A percentile compares a stretch with the other conserved stretches of the same genome.
Conservation (phyloP, 805 yeast species). For the Komagataella populi region DNA sequence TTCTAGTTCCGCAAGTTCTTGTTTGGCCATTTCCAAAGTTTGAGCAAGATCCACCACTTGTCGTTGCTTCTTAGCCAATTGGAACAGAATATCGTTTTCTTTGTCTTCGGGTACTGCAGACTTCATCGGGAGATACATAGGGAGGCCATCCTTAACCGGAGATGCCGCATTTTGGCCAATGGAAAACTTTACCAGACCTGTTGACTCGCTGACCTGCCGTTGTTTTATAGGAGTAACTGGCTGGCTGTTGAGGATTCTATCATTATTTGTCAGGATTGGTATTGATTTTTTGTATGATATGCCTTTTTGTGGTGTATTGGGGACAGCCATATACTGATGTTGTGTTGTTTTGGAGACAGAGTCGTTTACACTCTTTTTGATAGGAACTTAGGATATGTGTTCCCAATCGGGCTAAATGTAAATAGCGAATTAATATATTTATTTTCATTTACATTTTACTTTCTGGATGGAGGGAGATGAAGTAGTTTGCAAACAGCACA, state of each 20-base stretch:
- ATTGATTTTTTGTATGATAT: neutral
- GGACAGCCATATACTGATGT: neutral
- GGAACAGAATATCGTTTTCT: neutral
- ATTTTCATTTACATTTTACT: neutral
- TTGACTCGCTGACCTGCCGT: conserved; percentile 32
- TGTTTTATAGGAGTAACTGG: conserved; percentile 10
- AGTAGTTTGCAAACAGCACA: neutral
- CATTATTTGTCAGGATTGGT: neutral
- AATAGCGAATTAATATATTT: neutral
- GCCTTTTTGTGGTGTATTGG: neutral
- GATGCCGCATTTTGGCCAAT: conserved; percentile 7
- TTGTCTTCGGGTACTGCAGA: neutral
- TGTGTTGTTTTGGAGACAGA: neutral
- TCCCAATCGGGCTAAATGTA: neutral
- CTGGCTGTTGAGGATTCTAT: neutral
- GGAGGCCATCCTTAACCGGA: conserved; percentile 13
- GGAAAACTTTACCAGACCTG: conserved; percentile 37
- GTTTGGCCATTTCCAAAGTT: neutral
- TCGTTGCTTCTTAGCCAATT: neutral
- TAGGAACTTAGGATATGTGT: neutral
- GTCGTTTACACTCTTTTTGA: neutral
- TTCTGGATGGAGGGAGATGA: neutral
- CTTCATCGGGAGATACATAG: conserved; percentile 21
- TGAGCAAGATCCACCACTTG: neutral
- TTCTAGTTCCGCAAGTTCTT: neutral